phyloP scores from a whole-genome alignment of 108 stramenopile species.

The Skeletonema menzelii region DNA sequence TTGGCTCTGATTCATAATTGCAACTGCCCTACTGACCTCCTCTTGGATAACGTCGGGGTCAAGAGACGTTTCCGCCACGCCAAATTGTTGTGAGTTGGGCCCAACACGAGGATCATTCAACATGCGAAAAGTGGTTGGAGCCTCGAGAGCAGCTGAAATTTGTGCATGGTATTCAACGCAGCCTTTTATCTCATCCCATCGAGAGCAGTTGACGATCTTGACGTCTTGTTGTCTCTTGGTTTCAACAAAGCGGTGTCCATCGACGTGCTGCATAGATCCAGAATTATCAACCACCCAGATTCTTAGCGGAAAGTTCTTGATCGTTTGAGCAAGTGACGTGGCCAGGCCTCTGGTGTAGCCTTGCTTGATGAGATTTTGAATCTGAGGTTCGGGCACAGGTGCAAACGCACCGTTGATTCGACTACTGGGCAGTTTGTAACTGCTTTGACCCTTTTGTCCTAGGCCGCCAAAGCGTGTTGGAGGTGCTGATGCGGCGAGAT shows the following conservation, averaged over 20 bases:
- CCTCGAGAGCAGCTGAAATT: constrained; percentile 54
- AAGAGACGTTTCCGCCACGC: constrained; percentile 30
- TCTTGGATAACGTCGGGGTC: constrained; percentile 38
- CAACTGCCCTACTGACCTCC: constrained; percentile 52
- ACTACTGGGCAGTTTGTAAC: constrained; percentile 38
- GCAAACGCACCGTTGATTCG: constrained; percentile 8
- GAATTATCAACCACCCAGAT: constrained; percentile 80
- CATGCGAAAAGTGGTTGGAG: constrained; percentile 73
- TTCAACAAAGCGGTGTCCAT: constrained; percentile 80
- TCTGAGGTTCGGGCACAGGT: constrained; percentile 27
- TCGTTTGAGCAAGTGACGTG: constrained; percentile 55
- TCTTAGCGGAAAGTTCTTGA: constrained; percentile 48
- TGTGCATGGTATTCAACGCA: constrained; percentile 69
- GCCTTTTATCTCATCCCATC: constrained; percentile 79
- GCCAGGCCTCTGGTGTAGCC: constrained; percentile 74
- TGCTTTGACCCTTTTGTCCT: constrained; percentile 4
- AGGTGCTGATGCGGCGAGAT: constrained; percentile 8
- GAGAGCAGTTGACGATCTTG: constrained; percentile 51
- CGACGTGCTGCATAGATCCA: constrained; percentile 70
- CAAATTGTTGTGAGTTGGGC: constrained; percentile 49
- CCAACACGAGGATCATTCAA: constrained; percentile 66
- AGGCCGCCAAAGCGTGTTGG: constrained; percentile 10
- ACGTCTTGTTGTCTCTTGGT: constrained; percentile 36
- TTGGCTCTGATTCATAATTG: constrained; percentile 52
- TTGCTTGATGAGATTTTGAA: constrained; percentile 49